Evolutionary conservation across 768 basidiomycete genomes (phyloP), one percentile per base, ranked within the genome.

Genomic region (Kwoniella dendrophila): DNA sequence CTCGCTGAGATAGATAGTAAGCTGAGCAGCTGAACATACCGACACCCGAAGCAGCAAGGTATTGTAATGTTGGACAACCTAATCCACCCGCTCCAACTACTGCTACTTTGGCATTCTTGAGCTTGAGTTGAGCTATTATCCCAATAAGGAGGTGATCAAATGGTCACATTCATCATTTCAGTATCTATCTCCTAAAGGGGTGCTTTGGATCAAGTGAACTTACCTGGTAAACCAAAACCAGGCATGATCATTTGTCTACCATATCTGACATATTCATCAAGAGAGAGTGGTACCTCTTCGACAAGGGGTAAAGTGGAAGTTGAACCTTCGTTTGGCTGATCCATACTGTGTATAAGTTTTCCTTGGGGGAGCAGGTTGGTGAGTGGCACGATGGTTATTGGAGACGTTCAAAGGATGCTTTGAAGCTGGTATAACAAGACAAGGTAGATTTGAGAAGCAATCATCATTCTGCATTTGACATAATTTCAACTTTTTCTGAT

Each of bases 241-340:
- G 90, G 86, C 56, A 96, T 80, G 59, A 97, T 92, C 93, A 99
- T 95, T 76, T 99, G 95, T 56, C 96, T 83, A 44, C 95, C 93
- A 86, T 97, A 98, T 59, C 94, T 84, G 70, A 83, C 82, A 77
- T 95, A 97, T 69, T 97, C 93, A n/a, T 72, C 70, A 29, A 81
- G 64, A 18, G 67, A 51, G 16, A 81, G 63, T 1, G 75, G 73
- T 0, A 22, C 32, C 27, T 58, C 56, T 20, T 58, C 56, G 32
- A n/a, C 29, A 18, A 32, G 32, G 3, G 34, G 36, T 41, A 40
- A 16, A 16, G 40, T 54, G 27, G 53, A 54, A 26, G 36, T 33
- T 24, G 53, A 54, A 12, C 20, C 36, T 54, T 43, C 36, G 48
- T 11, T 29, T 20, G 27, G 24, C 7, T 14, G 27, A 20, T 50